Evolutionary conservation across 768 basidiomycete species (phyloP).

Genomic region (Mrakia gelida): DNA sequence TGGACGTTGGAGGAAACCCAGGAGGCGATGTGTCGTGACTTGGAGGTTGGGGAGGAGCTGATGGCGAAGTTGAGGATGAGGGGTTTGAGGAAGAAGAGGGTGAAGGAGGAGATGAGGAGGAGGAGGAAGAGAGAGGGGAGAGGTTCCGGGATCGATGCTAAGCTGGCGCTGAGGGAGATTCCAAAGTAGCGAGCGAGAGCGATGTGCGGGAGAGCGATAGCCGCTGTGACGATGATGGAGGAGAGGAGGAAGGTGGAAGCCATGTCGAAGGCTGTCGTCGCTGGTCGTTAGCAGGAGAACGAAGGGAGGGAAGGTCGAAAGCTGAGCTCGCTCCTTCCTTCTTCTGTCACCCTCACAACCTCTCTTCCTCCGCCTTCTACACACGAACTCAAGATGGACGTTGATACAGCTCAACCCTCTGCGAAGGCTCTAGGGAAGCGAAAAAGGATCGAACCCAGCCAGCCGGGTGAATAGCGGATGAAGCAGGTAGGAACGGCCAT

Average conservation of each 20-base stretch:
- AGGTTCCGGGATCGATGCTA: not conserved
- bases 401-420: not conserved
- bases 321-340: not conserved
- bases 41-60: not conserved
- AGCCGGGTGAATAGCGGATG: not conserved
- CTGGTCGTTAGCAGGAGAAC: not conserved
- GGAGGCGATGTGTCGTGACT: not conserved
- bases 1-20: not conserved
- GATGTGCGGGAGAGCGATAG: not conserved
- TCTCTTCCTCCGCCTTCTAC: not conserved
- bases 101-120: not conserved
- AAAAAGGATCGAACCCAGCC: not conserved
- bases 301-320: not conserved
- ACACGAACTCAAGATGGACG: not conserved
- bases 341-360: too few relatives aligned
- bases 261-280: not conserved
- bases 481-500: not conserved
- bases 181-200: not conserved
- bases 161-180: not conserved
- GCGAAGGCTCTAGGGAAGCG: conserved; percentile 8
- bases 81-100: not conserved
- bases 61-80: not conserved
- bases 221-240: not conserved
- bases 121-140: not conserved
- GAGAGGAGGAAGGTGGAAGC: not conserved